Base-by-base conservation (phyloP, 805 yeast genomes). In the Schwanniomyces vanrijiae region DNA sequence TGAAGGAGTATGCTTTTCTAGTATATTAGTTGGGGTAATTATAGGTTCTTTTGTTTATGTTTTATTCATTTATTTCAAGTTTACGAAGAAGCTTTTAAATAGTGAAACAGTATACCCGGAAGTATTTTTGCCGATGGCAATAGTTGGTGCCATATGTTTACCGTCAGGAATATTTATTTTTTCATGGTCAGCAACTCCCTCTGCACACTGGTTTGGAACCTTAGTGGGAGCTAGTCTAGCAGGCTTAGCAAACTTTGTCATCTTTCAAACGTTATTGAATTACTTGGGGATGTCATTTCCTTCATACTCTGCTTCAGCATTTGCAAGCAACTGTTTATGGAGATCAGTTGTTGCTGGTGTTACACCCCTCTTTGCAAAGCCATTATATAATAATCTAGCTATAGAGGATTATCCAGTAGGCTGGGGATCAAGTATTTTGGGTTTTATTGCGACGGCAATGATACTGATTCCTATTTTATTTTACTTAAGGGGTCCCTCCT, bases 351-450 rank as follows among this genome's bases (percentile, higher is more conserved):
- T 74, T 52, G 86, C 81, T 1, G 80, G 81, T 48, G 78, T 76
- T 1, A 81, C 82, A 67, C 85, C 86, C 21, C 68, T 86, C 43
- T 83, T 84, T 61, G 84, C n/a, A 86, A 4, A 60, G 71, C 78
- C 78, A 25, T 73, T 86, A 81, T 86, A 76, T 58, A 64, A 69
- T 39, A 75, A 77, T 53, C 64, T 80, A 46, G 76, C 73, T 10
- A 72, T 72, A 42, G 64, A 69, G 52, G 69, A 69, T 31, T 82
- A 68, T 54, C 85, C 86, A 2, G 78, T 77, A 10, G 84, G 73
- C 2, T 81, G 83, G 83, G 86, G 84, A 0, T 61, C 76, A 2
- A 66, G 77, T 5, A 49, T 79, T 16, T 58, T 80, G 39, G 83
- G 78, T 0, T 76, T 77, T 51, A 55, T 78, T 40, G 53, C 74